Evolutionary conservation across 2,329 filamentous ascomycete species (phyloP).

Genomic region (Pezicula carpinea): DNA sequence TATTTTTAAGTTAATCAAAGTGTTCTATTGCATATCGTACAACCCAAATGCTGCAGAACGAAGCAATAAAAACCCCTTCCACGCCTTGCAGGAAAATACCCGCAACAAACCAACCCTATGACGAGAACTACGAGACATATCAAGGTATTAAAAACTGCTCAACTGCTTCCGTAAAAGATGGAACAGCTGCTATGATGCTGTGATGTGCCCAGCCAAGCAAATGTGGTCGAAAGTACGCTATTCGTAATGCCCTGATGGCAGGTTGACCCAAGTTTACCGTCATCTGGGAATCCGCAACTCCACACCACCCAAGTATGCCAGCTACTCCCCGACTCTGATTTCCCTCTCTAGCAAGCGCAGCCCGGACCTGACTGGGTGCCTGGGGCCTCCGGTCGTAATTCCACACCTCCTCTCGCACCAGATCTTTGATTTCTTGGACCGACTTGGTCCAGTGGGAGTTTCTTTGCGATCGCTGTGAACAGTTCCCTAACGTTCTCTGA

Average conservation of each 20-base stretch:
- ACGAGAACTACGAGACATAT: slow-evolving; percentile 23
- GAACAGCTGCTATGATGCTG: slow-evolving; percentile 16
- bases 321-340: slow-evolving; percentile 12
- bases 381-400: slow-evolving; percentile 52
- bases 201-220: slow-evolving; percentile 12
- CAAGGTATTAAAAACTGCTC: slow-evolving; percentile 29
- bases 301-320: slow-evolving; percentile 13
- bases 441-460: slow-evolving; percentile 90
- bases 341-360: slow-evolving; percentile 55
- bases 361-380: slow-evolving; percentile 52
- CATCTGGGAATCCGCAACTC: slow-evolving; percentile 5
- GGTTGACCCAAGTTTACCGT: slow-evolving; percentile 9
- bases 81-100: slow-evolving; percentile 25
- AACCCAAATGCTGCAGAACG: slow-evolving; percentile 29
- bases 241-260: slow-evolving; percentile 11
- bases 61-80: slow-evolving; percentile 24
- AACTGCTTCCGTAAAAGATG: slow-evolving; percentile 21
- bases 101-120: slow-evolving; percentile 19
- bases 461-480: slow-evolving; percentile 97
- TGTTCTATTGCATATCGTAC: slow-evolving; percentile 33
- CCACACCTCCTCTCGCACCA: slow-evolving; percentile 54
- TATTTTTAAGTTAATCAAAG: slow-evolving; percentile 5
- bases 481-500: slow-evolving; percentile 93
- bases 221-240: slow-evolving; percentile 12
- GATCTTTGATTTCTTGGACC: slow-evolving; percentile 81